phyloP scores from a whole-genome alignment of 78 protist genomes.

The Dictyostelium brefeldianum region DNA sequence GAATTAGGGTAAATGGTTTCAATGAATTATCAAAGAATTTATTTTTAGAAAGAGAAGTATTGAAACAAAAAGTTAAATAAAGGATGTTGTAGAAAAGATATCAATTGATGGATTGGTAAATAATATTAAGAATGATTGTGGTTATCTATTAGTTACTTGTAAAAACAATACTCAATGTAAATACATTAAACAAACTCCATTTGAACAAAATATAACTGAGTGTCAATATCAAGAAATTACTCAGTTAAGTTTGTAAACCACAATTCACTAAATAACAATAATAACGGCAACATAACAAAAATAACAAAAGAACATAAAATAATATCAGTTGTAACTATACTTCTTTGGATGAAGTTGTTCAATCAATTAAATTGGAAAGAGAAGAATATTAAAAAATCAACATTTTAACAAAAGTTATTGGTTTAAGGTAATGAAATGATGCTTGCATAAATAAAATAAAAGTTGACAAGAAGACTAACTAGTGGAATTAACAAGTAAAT shows the following conservation, averaged over 20 bases:
- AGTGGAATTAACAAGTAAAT: too few relatives aligned
- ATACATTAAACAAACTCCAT: background rate
- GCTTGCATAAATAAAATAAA: too few relatives aligned
- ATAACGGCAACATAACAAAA: too few relatives aligned
- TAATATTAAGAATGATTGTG: background rate
- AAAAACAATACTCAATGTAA: background rate
- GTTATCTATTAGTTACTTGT: background rate
- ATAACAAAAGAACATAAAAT: too few relatives aligned
- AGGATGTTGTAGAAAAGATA: background rate
- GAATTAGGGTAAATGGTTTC: background rate
- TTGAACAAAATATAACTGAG: background rate
- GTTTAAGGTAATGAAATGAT: too few relatives aligned
- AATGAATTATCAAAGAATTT: constrained; percentile 1
- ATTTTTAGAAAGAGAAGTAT: background rate
- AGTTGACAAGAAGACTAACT: too few relatives aligned
- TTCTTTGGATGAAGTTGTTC: too few relatives aligned
- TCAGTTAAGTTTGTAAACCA: background rate
- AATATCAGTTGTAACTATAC: too few relatives aligned
- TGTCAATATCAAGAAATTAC: background rate
- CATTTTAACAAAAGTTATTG: too few relatives aligned
- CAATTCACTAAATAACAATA: background rate
- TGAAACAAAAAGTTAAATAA: background rate
- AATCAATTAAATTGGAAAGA: too few relatives aligned
- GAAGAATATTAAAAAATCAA: too few relatives aligned
- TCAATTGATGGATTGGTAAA: background rate